Conservation (phyloP, 2,329 filamentous ascomycete genomes). For the Catunica adiposa region DNA sequence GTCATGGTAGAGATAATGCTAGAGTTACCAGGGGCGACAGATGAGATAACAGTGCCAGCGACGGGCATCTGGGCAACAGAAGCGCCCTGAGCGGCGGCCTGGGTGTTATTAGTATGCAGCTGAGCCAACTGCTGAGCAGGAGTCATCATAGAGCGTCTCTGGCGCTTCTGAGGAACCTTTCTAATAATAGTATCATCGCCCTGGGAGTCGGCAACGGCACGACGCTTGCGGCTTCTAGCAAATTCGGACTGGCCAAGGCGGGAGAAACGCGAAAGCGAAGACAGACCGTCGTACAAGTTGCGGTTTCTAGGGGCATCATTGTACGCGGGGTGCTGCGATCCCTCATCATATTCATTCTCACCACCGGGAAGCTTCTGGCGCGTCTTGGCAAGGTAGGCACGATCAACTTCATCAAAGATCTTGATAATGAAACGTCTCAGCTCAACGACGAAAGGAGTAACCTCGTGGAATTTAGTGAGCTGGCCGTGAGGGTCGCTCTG, state of each 20-base stretch:
- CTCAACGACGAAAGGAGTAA: constrained; percentile 12
- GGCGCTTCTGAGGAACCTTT: constrained; percentile 14
- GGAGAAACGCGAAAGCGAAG: constrained; percentile 12
- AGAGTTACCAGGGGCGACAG: background rate
- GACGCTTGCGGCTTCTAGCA: constrained; percentile 13
- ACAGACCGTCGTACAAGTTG: constrained; percentile 13
- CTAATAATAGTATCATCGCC: constrained; percentile 5
- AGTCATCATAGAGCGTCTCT: constrained; percentile 12
- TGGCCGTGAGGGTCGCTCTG: constrained; percentile 8
- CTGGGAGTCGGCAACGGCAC: background rate
- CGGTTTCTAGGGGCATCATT: constrained; percentile 9
- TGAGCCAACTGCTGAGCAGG: constrained; percentile 12
- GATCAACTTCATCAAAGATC: constrained; percentile 14
- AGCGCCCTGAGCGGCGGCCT: background rate
- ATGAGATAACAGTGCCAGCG: background rate
- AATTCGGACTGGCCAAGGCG: constrained; percentile 10
- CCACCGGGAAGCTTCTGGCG: constrained; percentile 13
- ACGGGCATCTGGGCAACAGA: constrained; percentile 1
- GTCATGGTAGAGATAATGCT: background rate
- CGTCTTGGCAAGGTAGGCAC: constrained; percentile 13
- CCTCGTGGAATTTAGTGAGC: constrained; percentile 11
- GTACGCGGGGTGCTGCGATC: constrained; percentile 8
- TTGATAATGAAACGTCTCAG: constrained; percentile 12
- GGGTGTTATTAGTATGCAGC: constrained; percentile 1
- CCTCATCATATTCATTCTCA: constrained; percentile 8